Conservation (phyloP, 768 basidiomycete species). For the Leucosporidium creatinivorum region DNA sequence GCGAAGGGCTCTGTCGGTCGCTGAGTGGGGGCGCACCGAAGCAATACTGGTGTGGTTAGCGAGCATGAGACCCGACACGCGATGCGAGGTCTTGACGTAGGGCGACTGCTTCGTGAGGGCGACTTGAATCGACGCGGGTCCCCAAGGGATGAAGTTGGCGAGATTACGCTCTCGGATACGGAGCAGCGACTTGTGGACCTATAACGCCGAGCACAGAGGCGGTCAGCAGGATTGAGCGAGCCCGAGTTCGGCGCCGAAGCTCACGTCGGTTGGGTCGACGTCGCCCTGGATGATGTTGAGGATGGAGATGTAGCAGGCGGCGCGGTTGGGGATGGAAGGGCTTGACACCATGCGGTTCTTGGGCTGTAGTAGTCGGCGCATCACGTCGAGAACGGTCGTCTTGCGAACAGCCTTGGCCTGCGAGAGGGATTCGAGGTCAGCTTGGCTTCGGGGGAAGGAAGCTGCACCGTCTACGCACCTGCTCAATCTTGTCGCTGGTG, state of each 20-base stretch:
- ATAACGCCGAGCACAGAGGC: background rate
- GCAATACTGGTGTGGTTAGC: conserved; percentile 99
- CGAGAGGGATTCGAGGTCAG: background rate
- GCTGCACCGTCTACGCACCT: conserved; percentile 51
- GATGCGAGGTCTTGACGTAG: conserved; percentile 77
- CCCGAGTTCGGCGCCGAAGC: conserved; percentile 30
- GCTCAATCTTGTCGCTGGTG: conserved; percentile 92
- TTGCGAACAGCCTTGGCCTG: conserved; percentile 91
- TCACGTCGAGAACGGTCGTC: conserved; percentile 95
- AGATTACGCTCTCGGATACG: conserved; percentile 93
- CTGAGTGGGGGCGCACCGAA: conserved; percentile 52
- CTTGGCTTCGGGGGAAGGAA: too few relatives aligned
- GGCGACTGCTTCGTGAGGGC: conserved; percentile 86
- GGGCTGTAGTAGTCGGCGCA: conserved; percentile 92
- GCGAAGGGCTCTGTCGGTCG: background rate
- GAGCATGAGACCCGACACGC: conserved; percentile 95
- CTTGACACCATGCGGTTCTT: conserved; percentile 99
- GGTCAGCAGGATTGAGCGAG: background rate
- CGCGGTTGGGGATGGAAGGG: conserved; percentile 68
- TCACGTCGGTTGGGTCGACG: conserved; percentile 92
- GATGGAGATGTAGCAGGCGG: conserved; percentile 87
- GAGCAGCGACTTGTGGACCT: conserved; percentile 96
- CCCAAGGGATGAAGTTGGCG: conserved; percentile 99
- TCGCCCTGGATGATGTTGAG: conserved; percentile 92
- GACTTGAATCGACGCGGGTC: conserved; percentile 95